Conservation (phyloP, 1,284 basidiomycete species). For the Golubevia sp. region DNA sequence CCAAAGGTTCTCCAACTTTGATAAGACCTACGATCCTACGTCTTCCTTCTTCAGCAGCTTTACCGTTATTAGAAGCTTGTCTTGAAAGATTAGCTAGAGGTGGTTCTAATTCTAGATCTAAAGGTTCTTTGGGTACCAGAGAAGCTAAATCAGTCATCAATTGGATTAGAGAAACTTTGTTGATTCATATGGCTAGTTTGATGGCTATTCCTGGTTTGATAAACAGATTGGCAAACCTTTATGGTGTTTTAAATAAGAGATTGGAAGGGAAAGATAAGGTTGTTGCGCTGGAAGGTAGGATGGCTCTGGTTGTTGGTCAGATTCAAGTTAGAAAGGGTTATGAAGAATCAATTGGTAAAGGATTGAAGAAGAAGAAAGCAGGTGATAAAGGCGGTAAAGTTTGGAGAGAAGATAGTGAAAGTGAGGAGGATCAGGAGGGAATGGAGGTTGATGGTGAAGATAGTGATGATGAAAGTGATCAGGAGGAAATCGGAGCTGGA, state of each 20-base stretch:
- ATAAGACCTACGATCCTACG: not conserved
- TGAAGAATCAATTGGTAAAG: not conserved
- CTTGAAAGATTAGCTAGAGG: not conserved
- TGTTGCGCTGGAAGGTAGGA: not conserved
- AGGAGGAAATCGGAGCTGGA: not conserved
- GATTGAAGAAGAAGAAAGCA: not conserved
- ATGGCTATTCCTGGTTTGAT: not conserved
- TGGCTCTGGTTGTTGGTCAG: not conserved
- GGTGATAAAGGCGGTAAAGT: slow-evolving; percentile 1
- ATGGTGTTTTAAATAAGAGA: not conserved
- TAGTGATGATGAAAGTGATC: slow-evolving; percentile 20
- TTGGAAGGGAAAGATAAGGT: not conserved
- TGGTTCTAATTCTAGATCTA: not conserved
- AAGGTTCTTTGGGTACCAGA: not conserved
- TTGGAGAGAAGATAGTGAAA: slow-evolving; percentile 7
- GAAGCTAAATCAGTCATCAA: not conserved
- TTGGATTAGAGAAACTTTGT: not conserved
- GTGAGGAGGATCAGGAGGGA: slow-evolving; percentile 11
- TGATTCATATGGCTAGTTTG: not conserved
- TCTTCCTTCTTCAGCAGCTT: not conserved
- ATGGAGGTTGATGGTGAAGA: slow-evolving; percentile 35
- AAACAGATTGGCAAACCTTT: not conserved
- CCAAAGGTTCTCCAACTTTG: not conserved
- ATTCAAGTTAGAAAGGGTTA: not conserved
- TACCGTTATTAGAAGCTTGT: not conserved